Conservation (phyloP, 768 basidiomycete species). For the Tephrocybe sp. region DNA sequence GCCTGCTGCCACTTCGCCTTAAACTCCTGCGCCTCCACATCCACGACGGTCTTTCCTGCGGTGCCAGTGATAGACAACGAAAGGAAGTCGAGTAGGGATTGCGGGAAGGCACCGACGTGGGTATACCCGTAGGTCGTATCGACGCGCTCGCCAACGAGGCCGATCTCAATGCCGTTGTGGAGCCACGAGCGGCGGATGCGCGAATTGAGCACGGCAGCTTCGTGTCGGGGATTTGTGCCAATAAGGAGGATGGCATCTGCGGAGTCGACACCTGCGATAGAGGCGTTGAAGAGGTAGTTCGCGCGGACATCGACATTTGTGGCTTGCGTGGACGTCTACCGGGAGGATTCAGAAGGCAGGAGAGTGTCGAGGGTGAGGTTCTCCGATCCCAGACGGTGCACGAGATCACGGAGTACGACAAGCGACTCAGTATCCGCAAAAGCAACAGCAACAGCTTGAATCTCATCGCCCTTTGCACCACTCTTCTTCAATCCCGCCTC, state of each 20-base stretch:
- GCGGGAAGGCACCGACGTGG: constrained; percentile 76
- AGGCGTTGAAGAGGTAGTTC: constrained; percentile 95
- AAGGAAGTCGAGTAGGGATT: constrained; percentile 75
- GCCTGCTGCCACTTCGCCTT: constrained; percentile 85
- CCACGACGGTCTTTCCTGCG: constrained; percentile 67
- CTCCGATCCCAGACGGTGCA: constrained; percentile 93
- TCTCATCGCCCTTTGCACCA: constrained; percentile 88
- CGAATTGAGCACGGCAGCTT: constrained; percentile 96
- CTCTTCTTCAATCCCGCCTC: constrained; percentile 75
- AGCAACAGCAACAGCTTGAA: constrained; percentile 91
- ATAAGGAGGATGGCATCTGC: constrained; percentile 93
- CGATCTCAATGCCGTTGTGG: constrained; percentile 83
- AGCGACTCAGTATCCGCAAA: constrained; percentile 94
- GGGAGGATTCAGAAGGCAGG: constrained; percentile 65
- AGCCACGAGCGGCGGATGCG: constrained; percentile 96
- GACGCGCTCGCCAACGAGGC: constrained; percentile 85
- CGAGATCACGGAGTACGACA: constrained; percentile 89
- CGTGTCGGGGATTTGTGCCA: constrained; percentile 96
- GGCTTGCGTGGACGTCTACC: constrained; percentile 27
- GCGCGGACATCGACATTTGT: constrained; percentile 88
- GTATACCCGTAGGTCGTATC: constrained; percentile 95
- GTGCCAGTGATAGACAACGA: too few relatives aligned
- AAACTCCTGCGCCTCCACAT: constrained; percentile 39
- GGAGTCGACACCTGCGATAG: constrained; percentile 83
- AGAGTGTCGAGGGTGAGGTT: constrained; percentile 74